Evolutionary conservation across 495 filamentous ascomycete species (phyloP).

Genomic region (Cercophora scortea): DNA sequence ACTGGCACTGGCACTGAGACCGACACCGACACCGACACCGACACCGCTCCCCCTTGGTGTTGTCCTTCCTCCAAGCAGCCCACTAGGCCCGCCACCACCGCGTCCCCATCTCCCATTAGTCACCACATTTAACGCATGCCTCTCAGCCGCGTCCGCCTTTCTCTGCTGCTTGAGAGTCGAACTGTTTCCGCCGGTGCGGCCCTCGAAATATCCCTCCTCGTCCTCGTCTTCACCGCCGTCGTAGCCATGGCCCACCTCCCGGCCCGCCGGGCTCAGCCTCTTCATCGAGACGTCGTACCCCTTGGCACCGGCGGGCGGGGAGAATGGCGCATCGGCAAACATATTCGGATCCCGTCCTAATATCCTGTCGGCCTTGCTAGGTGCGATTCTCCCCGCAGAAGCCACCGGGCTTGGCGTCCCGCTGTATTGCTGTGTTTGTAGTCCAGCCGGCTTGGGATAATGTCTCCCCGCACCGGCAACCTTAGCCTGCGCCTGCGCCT

Average conservation of each 20-base stretch:
- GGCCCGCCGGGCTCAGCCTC: constrained; percentile 30
- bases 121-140: constrained; percentile 33
- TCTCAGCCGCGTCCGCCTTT: constrained; percentile 16
- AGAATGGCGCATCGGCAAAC: constrained; percentile 30
- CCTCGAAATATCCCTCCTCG: constrained; percentile 6
- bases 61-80: constrained; percentile 21
- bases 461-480: constrained; percentile 25
- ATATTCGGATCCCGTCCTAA: constrained; percentile 41
- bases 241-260: constrained; percentile 10
- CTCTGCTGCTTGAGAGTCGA: constrained; percentile 6
- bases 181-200: constrained; percentile 1
- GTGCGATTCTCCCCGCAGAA: constrained; percentile 11
- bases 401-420: not conserved
- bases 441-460: constrained; percentile 13
- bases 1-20: not conserved
- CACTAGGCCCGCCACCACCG: constrained; percentile 25
- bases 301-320: not conserved
- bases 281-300: constrained; percentile 31
- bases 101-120: constrained; percentile 31
- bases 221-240: constrained; percentile 6
- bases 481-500: constrained; percentile 4
- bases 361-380: constrained; percentile 43
- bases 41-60: no score
- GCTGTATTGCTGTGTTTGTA: not conserved
- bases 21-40: no score